Conservation (phyloP, 345 rosid genomes). For the Nasturtium officinale region DNA sequence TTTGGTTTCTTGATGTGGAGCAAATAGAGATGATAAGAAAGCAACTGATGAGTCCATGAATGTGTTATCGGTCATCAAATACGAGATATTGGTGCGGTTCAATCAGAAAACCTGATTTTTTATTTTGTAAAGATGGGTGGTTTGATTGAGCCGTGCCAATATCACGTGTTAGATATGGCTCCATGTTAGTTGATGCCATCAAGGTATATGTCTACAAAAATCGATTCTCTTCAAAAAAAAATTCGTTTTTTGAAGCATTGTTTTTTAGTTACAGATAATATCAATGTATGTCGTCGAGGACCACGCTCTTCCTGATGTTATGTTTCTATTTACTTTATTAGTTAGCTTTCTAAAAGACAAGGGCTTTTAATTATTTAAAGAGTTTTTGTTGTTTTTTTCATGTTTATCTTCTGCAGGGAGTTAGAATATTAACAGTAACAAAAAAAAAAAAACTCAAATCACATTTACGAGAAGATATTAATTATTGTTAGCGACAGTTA, state of each 20-base stretch:
- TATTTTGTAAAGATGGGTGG: conserved; percentile 38
- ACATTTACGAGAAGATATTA: not conserved
- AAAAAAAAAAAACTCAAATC: not conserved
- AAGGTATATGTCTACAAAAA: conserved; percentile 10
- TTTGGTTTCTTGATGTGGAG: not conserved
- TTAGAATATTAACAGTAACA: conserved; percentile 4
- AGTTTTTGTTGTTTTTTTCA: conserved; percentile 2
- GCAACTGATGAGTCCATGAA: not conserved
- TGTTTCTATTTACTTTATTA: not conserved
- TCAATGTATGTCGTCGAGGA: not conserved
- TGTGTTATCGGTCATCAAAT: not conserved
- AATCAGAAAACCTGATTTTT: conserved; percentile 55
- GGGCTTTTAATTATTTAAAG: not conserved
- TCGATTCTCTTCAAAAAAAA: not conserved
- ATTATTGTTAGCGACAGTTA: not conserved
- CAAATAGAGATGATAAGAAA: not conserved
- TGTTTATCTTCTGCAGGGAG: conserved; percentile 16
- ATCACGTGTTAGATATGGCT: conserved; percentile 51
- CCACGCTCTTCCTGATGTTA: conserved; percentile 11
- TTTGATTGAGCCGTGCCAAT: conserved; percentile 99
- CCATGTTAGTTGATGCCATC: not conserved
- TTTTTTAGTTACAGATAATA: conserved; percentile 8
- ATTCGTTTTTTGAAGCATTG: not conserved
- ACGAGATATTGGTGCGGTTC: conserved; percentile 93
- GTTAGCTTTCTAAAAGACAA: not conserved